Evolutionary conservation across 129 eudicot species (phyloP).

Genomic region (Mikania micrantha): DNA sequence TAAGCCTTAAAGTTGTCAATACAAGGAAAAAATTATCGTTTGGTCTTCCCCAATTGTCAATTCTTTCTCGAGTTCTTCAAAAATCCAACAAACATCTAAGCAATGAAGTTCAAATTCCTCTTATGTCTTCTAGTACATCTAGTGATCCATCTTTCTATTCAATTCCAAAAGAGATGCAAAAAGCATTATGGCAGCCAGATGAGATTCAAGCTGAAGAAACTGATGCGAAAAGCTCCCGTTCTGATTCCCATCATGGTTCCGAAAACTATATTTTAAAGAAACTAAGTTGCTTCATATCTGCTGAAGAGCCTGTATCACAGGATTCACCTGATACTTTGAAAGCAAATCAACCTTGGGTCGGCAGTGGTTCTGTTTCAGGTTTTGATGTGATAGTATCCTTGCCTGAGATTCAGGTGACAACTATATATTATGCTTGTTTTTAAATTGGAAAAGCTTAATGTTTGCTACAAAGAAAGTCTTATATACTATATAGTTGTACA

Average conservation of each 20-base stretch:
- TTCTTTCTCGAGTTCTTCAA: constrained; percentile 54
- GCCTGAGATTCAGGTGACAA: constrained; percentile 64
- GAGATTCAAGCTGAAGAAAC: constrained; percentile 22
- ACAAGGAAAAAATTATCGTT: constrained; percentile 39
- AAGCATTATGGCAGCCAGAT: constrained; percentile 15
- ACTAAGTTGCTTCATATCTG: constrained; percentile 41
- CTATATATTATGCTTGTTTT: background rate
- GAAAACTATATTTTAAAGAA: constrained; percentile 57
- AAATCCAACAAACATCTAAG: constrained; percentile 33
- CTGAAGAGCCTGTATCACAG: constrained; percentile 43
- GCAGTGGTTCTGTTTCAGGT: constrained; percentile 75
- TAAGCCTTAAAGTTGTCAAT: constrained; percentile 38
- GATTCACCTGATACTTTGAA: constrained; percentile 9
- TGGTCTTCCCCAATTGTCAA: constrained; percentile 45
- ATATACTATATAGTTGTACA: background rate
- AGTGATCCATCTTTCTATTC: constrained; percentile 23
- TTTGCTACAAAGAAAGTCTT: background rate
- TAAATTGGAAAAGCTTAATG: background rate
- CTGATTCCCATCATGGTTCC: constrained; percentile 30
- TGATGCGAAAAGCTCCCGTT: constrained; percentile 43
- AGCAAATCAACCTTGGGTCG: constrained; percentile 55
- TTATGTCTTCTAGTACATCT: constrained; percentile 30
- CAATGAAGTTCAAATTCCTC: constrained; percentile 40
- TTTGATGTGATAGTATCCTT: constrained; percentile 72
- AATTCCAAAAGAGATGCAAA: constrained; percentile 15